Conservation (phyloP, 1,284 basidiomycete species). For the Ceratobasidium sp. region DNA sequence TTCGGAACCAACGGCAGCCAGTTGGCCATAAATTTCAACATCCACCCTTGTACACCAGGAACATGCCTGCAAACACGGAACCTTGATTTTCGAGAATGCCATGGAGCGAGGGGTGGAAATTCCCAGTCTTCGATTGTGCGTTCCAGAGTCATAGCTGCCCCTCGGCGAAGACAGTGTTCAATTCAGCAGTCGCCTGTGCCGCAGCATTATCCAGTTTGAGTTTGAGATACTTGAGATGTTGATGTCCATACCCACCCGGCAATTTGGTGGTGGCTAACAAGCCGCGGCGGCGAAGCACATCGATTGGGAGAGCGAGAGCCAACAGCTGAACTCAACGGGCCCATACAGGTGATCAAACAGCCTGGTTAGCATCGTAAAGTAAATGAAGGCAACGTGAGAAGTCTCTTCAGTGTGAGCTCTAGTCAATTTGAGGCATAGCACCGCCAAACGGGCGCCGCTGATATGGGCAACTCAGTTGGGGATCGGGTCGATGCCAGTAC, state of each 20-base stretch:
- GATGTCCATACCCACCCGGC: background rate
- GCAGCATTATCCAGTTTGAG: background rate
- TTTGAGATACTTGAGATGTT: constrained; percentile 3
- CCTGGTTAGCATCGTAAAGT: background rate
- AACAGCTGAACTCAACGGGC: background rate
- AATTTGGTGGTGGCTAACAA: background rate
- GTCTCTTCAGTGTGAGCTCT: background rate
- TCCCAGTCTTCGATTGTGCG: background rate
- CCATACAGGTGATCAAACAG: constrained; percentile 21
- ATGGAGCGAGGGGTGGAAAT: background rate
- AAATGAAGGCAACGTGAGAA: background rate
- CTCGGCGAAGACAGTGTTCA: background rate
- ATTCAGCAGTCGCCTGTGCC: background rate
- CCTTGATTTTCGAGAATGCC: background rate
- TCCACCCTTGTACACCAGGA: constrained; percentile 22
- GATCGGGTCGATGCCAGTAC: background rate
- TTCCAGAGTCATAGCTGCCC: background rate
- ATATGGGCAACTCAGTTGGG: background rate
- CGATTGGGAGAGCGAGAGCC: background rate
- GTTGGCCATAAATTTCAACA: background rate
- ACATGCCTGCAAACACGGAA: background rate
- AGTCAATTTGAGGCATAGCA: background rate
- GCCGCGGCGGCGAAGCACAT: background rate
- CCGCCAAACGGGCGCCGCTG: background rate
- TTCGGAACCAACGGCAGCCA: constrained; percentile 1